A percentile compares a stretch with the other conserved stretches of the same genome.
These are phyloP conservation scores for Candida tetrigidarum DNA, from an alignment of 1,139 yeast species.

Conservation along the genomic window DNA sequence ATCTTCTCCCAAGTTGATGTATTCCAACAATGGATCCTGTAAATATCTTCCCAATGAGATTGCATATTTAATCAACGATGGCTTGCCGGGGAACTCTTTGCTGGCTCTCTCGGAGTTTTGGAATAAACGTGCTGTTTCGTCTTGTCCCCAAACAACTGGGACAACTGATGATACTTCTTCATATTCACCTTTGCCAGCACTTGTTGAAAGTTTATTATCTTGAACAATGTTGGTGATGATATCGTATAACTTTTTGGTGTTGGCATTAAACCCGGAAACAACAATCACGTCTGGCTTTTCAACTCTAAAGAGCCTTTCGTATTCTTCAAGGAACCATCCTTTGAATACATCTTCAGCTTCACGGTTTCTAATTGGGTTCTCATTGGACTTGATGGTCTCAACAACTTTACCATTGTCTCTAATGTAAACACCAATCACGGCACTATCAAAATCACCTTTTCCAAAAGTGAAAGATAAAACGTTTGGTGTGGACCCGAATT, in stretches of 20 bases:
- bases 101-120: conserved; percentile 80
- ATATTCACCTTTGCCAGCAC: conserved; percentile 52
- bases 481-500: conserved; percentile 81
- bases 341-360: conserved; percentile 58
- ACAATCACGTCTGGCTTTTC: conserved; percentile 85
- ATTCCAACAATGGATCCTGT: conserved; percentile 90
- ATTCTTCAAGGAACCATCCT: conserved; percentile 39
- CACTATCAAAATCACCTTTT: conserved; percentile 82
- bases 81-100: conserved; percentile 85
- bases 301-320: conserved; percentile 22
- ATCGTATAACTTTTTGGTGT: conserved; percentile 63
- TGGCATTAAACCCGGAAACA: conserved; percentile 84
- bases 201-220: conserved; percentile 52
- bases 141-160: conserved; percentile 81
- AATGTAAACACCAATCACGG: conserved; percentile 79
- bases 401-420: conserved; percentile 82
- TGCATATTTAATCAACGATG: conserved; percentile 82
- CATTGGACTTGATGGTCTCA: conserved; percentile 78
- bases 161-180: conserved; percentile 46
- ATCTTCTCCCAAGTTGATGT: conserved; percentile 78
- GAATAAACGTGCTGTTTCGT: conserved; percentile 89
- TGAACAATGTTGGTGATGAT: conserved; percentile 62
- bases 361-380: conserved; percentile 65
- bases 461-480: conserved; percentile 87
- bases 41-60: conserved; percentile 89